Evolutionary conservation across 192 early-diverging fungal genomes (phyloP).

Genomic region (Umbelopsis sp.): DNA sequence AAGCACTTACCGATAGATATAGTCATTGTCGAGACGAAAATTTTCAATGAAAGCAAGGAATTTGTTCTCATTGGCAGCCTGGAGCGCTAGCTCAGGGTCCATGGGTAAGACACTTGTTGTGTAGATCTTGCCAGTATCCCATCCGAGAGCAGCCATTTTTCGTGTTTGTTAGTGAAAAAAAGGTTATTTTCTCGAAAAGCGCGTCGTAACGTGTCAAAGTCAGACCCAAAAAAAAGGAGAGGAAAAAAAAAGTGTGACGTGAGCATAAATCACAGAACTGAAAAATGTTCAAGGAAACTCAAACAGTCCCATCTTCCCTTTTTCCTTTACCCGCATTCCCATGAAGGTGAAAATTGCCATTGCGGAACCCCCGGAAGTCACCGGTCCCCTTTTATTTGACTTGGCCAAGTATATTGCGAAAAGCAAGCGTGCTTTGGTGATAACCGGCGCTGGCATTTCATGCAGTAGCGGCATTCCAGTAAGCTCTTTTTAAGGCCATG

Average conservation of each 20-base stretch:
- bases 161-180: constrained; percentile 14
- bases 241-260: constrained; percentile 4
- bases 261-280: constrained; percentile 12
- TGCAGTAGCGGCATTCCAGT: constrained; percentile 88
- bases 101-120: constrained; percentile 67
- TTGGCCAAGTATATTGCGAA: constrained; percentile 35
- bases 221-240: background rate
- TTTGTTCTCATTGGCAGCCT: constrained; percentile 62
- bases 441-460: constrained; percentile 92
- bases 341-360: constrained; percentile 39
- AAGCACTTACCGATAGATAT: constrained; percentile 71
- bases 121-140: constrained; percentile 83
- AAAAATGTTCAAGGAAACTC: constrained; percentile 3
- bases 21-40: constrained; percentile 83
- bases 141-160: constrained; percentile 66
- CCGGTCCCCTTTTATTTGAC: constrained; percentile 34
- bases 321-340: background rate
- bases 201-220: constrained; percentile 10
- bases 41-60: constrained; percentile 85
- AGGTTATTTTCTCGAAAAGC: background rate
- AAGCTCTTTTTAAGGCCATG: constrained; percentile 32
- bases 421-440: constrained; percentile 62
- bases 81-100: constrained; percentile 59
- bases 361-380: constrained; percentile 35
- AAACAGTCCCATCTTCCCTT: constrained; percentile 7